These are phyloP conservation scores for Penicillium ucsense DNA, from an alignment of 495 filamentous ascomycete species.

Conservation along the genomic window DNA sequence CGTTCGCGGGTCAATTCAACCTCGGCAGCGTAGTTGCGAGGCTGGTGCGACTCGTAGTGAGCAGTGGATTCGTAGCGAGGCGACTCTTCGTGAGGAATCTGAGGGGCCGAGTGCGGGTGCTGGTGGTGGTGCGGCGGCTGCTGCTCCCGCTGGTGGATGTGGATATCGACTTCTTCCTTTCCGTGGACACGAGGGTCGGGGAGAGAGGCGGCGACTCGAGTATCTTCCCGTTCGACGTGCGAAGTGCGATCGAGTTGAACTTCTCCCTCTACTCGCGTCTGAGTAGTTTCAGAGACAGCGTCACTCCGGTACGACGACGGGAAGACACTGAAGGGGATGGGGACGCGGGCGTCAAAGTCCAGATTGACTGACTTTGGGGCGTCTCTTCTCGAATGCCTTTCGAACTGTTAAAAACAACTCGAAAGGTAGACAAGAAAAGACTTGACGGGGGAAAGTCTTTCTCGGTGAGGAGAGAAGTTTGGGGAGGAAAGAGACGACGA, in stretches of 20 bases:
- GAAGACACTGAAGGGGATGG: conserved; percentile 99
- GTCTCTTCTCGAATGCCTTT: conserved; percentile 91
- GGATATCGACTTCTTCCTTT: conserved; percentile 74
- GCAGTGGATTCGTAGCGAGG: background rate
- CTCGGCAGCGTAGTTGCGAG: conserved; percentile 27
- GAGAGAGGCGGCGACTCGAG: conserved; percentile 56
- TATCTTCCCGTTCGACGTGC: conserved; percentile 92
- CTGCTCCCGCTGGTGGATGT: conserved; percentile 24
- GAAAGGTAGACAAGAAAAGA: conserved; percentile 95
- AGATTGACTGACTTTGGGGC: conserved; percentile 85
- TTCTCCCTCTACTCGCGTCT: conserved; percentile 80
- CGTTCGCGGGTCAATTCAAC: conserved; percentile 48
- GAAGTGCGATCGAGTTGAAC: conserved; percentile 67
- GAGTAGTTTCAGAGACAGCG: conserved; percentile 71
- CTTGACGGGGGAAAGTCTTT: conserved; percentile 39
- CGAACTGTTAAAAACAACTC: conserved; percentile 64
- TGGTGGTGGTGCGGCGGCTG: too few species aligned
- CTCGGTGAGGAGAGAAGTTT: conserved; percentile 15
- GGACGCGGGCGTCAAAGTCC: conserved; percentile 99
- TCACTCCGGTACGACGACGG: conserved; percentile 94
- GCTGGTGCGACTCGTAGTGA: conserved; percentile 5
- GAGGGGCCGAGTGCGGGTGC: too few species aligned
- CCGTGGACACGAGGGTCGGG: conserved; percentile 57
- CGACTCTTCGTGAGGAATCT: conserved; percentile 41
- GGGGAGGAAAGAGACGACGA: background rate